Evolutionary conservation across 768 basidiomycete genomes (phyloP).

Genomic region (Leucosporidium creatinivorum): DNA sequence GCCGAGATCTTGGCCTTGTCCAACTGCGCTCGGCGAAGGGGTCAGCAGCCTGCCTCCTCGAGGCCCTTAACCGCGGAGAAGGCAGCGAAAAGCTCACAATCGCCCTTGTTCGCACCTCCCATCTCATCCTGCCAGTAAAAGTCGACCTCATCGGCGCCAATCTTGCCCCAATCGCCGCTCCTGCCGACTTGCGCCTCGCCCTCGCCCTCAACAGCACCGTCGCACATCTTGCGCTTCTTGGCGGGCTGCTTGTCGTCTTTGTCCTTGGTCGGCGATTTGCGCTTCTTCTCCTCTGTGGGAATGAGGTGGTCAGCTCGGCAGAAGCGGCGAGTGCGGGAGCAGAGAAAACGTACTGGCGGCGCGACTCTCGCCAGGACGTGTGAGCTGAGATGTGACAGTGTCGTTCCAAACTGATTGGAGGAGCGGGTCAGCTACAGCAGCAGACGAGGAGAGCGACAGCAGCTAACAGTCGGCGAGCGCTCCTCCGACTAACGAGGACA

Average conservation of each 20-base stretch:
- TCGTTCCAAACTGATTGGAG: constrained; percentile 18
- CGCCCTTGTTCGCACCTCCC: no score
- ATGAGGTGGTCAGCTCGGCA: not conserved
- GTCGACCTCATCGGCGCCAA: not conserved
- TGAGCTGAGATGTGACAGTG: not conserved
- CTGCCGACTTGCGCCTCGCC: no score
- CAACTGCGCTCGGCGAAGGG: no score
- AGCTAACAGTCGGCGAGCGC: constrained; percentile 9
- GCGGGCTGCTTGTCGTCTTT: not conserved
- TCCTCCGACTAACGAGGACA: not conserved
- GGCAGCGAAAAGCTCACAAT: no score
- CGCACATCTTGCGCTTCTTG: not conserved
- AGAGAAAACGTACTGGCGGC: not conserved
- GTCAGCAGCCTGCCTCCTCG: no score
- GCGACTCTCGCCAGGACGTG: no score
- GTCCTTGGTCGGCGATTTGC: not conserved
- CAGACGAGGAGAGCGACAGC: no score
- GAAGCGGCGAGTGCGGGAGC: not conserved
- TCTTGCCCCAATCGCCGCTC: constrained; percentile 1
- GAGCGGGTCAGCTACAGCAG: not conserved
- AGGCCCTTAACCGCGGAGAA: no score
- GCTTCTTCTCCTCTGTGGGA: constrained; percentile 10
- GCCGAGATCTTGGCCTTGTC: no score
- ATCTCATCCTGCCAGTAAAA: no score
- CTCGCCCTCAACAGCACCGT: not conserved